Percentiles rank a stretch among this genome's conserved stretches.
phyloP scores from a whole-genome alignment of 2,329 filamentous ascomycete species.

The Ophiostoma tasmaniense region DNA sequence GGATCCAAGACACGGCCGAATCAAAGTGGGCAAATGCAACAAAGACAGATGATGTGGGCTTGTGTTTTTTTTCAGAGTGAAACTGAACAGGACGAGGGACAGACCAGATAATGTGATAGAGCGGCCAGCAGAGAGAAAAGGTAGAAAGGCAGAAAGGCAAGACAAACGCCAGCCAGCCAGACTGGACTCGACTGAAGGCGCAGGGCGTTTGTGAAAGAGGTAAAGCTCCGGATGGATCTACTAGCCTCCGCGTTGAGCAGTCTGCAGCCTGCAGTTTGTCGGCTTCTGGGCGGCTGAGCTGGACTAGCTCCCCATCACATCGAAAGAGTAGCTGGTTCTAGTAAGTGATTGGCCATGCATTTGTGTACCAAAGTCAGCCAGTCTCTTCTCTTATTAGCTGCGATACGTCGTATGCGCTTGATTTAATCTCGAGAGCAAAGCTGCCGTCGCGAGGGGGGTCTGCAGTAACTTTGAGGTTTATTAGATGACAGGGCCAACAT shows the following conservation, averaged over 20 bases:
- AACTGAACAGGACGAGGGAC: background rate
- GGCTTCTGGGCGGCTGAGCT: background rate
- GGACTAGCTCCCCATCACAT: background rate
- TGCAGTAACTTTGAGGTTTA: background rate
- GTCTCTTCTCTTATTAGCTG: background rate
- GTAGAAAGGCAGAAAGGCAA: background rate
- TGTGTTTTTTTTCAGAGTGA: background rate
- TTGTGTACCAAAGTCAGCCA: background rate
- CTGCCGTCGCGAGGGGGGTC: background rate
- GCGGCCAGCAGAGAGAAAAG: no score
- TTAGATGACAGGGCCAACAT: no score
- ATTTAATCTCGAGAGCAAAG: no score
- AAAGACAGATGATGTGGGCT: background rate
- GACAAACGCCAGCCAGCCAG: background rate
- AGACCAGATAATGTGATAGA: background rate
- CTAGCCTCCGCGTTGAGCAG: background rate
- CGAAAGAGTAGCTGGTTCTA: background rate
- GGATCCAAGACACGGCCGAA: background rate
- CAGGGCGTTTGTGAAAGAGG: background rate
- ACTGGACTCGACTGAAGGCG: background rate
- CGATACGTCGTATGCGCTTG: no score
- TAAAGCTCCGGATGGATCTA: constrained; percentile 2
- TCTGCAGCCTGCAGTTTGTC: background rate
- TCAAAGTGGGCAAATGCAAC: background rate
- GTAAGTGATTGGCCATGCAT: background rate